Base-by-base conservation (phyloP, 192 early-diverging fungal species). In the Coemansia sp. region DNA sequence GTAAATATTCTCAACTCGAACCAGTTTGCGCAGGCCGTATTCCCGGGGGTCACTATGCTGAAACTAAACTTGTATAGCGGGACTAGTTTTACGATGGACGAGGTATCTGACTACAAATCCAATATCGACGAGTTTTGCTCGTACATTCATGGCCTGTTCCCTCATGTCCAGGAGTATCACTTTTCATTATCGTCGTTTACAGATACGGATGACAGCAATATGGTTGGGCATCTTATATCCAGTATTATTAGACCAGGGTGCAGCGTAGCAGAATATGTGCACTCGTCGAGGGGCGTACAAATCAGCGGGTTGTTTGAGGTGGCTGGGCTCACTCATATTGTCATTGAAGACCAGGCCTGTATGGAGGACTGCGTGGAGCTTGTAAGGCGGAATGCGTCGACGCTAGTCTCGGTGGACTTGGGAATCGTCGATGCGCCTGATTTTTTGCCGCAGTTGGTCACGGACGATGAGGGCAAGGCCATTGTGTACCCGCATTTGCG, bases 11-110 rank as follows among this genome's bases (percentile, higher is more conserved):
- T 80, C 14, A 60, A 69, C 28, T 28, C 43, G 8, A 76, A 72
- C 64, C 43, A 66, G n/a, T 72, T 66, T 23, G 28, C 33, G 11
- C 52, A 52, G 23, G 73, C 74, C 3, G 68, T 67, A 37, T 81
- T 81, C 38, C 58, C 70, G 32, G 70, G 52, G 3, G 74, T 81
- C 32, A 30, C 64, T 2, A 40, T 62, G 4, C 64, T 81, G 21
- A 66, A 71, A n/a, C 53, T 81, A 23, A 81, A 81, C 62, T 65
- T 81, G 42, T 81, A 81, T 46, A 72, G 73, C 13, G 78, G 78
- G 10, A 62, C 66, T 0, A 73, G 67, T 0, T 64, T 73, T 33
- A 66, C 74, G 17, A 62, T 76, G 28, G 67, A 81, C 53, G 78
- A 81, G 53, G 65, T 75, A n/a, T 21, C 65, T 14, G 70, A 73